Evolutionary conservation across 257 asterid genomes (phyloP).

Genomic region (Plectranthus barbatus): DNA sequence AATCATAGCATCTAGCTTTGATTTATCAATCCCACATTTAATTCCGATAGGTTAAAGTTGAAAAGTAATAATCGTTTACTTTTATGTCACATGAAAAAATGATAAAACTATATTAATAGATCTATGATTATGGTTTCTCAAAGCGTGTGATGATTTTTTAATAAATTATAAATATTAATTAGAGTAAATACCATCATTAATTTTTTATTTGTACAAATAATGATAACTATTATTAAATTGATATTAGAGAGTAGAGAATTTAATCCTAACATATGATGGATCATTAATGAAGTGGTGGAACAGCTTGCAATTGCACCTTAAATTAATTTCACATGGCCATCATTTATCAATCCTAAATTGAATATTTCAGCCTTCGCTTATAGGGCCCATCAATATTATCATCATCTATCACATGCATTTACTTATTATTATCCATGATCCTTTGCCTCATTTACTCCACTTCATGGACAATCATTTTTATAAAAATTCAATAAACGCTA

Average conservation of each 20-base stretch:
- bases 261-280: no score
- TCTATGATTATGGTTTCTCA: no score
- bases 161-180: no score
- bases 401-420: slow-evolving; percentile 13
- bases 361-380: background rate
- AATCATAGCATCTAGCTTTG: background rate
- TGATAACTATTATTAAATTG: no score
- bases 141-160: background rate
- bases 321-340: slow-evolving; percentile 8
- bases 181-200: no score
- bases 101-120: background rate
- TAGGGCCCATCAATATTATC: slow-evolving; percentile 4
- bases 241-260: no score
- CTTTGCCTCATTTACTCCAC: background rate
- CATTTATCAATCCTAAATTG: background rate
- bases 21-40: background rate
- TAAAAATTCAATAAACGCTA: no score
- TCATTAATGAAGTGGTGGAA: background rate
- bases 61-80: no score
- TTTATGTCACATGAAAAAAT: no score
- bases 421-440: background rate
- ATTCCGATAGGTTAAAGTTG: background rate
- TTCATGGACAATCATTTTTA: no score
- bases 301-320: slow-evolving; percentile 13
- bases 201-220: no score